Conservation (phyloP, 2,329 filamentous ascomycete genomes). For the Meredithiella fracta region DNA sequence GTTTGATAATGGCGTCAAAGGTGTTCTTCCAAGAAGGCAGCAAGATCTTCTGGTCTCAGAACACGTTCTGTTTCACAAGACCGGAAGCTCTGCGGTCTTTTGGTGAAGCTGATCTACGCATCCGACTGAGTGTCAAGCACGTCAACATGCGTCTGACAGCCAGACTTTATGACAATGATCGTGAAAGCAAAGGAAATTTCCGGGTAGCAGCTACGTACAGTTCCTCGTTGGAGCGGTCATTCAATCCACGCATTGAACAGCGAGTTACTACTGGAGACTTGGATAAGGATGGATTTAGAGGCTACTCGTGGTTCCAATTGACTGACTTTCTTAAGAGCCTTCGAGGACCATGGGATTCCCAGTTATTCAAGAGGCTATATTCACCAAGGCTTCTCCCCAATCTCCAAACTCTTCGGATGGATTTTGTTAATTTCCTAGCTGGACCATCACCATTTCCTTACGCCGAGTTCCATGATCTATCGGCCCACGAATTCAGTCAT, state of each 20-base stretch:
- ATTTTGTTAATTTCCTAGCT: constrained; percentile 38
- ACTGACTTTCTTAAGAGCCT: constrained; percentile 35
- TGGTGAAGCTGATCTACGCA: constrained; percentile 26
- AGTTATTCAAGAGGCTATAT: constrained; percentile 15
- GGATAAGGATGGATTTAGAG: constrained; percentile 35
- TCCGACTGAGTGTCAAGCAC: constrained; percentile 29
- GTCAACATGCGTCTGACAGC: constrained; percentile 38
- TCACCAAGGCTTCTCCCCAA: constrained; percentile 30
- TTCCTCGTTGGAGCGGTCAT: not conserved
- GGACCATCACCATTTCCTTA: constrained; percentile 28
- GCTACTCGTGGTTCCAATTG: constrained; percentile 38
- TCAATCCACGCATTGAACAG: not conserved
- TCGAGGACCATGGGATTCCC: constrained; percentile 29
- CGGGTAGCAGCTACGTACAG: constrained; percentile 18
- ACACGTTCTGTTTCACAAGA: constrained; percentile 39
- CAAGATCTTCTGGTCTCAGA: constrained; percentile 33
- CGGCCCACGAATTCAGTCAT: constrained; percentile 36
- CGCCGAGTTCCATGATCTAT: constrained; percentile 33
- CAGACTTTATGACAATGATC: constrained; percentile 33
- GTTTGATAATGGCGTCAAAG: constrained; percentile 35
- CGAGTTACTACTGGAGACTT: constrained; percentile 25
- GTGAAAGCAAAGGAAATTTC: constrained; percentile 20
- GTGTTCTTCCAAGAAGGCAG: constrained; percentile 33
- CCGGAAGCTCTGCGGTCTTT: constrained; percentile 33
- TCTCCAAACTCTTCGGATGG: constrained; percentile 32